Conservation (phyloP, 345 rosid species). For the Aegle marmelos region DNA sequence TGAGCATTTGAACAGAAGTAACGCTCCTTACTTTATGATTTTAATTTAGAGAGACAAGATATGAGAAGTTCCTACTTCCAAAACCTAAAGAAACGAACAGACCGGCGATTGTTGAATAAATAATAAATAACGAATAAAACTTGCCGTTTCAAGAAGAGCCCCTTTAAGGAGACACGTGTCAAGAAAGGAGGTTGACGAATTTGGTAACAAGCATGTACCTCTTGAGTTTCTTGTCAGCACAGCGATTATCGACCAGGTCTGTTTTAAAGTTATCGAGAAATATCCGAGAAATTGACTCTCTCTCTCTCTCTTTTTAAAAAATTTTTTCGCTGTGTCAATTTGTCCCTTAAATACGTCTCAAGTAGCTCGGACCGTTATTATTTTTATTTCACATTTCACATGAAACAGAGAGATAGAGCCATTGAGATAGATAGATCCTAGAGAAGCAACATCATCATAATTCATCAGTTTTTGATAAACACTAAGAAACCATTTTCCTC, state of each 20-base stretch:
- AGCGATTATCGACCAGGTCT: neutral
- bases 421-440: neutral
- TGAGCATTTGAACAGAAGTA: neutral
- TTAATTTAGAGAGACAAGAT: neutral
- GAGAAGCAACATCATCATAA: neutral
- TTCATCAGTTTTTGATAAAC: neutral
- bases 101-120: too few species aligned
- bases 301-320: too few species aligned
- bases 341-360: neutral
- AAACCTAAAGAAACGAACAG: too few species aligned
- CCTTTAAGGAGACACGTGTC: neutral
- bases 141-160: too few species aligned
- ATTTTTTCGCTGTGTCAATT: neutral
- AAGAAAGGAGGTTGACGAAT: neutral
- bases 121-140: neutral
- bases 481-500: neutral
- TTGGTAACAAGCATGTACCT: neutral
- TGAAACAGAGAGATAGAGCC: neutral
- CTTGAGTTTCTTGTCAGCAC: neutral
- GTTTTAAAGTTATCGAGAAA: constrained; percentile 13
- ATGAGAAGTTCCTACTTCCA: neutral
- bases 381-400: neutral
- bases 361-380: neutral
- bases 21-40: neutral
- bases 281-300: constrained; percentile 3